These are phyloP conservation scores for Leishmania guyanensis DNA, from an alignment of 208 protist genomes.

Conservation along the genomic window DNA sequence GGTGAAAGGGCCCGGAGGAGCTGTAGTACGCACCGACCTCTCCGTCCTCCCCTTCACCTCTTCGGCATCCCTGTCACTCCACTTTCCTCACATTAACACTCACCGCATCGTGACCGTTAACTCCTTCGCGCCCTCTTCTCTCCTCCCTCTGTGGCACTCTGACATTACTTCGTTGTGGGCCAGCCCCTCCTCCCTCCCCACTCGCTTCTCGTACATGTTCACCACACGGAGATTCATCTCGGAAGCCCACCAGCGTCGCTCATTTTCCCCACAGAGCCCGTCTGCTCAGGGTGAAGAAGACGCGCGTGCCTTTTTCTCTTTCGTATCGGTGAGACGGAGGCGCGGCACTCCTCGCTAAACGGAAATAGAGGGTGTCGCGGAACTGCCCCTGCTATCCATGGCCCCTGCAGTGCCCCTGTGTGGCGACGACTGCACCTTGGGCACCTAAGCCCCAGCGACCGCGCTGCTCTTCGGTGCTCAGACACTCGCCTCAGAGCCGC, in stretches of 20 bases:
- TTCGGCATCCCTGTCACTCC: background rate
- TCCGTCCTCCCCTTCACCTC: background rate
- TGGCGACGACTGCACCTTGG: background rate
- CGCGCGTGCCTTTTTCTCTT: background rate
- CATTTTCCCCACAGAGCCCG: background rate
- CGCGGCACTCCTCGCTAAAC: background rate
- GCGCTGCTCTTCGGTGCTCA: background rate
- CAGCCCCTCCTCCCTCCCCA: no score
- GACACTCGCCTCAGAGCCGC: background rate
- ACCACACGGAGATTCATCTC: background rate
- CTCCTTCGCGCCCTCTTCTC: background rate
- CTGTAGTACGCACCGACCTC: background rate
- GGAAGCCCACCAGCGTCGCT: background rate
- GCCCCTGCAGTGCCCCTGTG: background rate
- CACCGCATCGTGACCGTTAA: background rate
- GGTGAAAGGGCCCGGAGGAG: background rate
- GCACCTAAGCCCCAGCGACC: background rate
- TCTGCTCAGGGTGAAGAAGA: background rate
- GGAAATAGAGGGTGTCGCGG: background rate
- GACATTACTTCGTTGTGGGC: background rate
- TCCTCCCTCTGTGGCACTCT: background rate
- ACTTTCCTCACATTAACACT: background rate
- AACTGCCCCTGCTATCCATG: background rate
- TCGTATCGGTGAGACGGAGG: background rate
- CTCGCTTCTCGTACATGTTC: background rate